Evolutionary conservation across 108 stramenopile species (phyloP).

Genomic region (Thalassiosira profunda): DNA sequence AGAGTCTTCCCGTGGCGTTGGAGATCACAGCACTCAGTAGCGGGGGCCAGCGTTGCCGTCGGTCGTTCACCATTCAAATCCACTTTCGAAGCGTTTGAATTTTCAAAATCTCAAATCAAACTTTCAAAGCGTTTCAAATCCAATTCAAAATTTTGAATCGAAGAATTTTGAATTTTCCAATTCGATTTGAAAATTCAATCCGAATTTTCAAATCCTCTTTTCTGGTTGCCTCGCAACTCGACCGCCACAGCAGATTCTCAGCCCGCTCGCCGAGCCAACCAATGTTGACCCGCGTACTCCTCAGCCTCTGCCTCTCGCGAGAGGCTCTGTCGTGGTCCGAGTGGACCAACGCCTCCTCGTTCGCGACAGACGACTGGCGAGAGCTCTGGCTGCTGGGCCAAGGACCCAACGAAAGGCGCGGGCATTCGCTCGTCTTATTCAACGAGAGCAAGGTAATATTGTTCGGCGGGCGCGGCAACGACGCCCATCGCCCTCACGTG

Average conservation of each 20-base stretch:
- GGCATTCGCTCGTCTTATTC: conserved; percentile 53
- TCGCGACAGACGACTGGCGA: conserved; percentile 44
- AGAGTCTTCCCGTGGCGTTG: no score
- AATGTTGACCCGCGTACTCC: neutral
- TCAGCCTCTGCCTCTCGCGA: neutral
- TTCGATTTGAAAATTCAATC: no score
- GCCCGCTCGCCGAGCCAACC: neutral
- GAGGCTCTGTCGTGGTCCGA: neutral
- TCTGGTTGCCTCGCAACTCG: no score
- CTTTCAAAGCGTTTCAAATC: no score
- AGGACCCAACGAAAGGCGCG: conserved; percentile 48
- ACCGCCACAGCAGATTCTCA: neutral
- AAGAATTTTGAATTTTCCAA: no score
- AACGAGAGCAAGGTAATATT: conserved; percentile 51
- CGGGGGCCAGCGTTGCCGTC: no score
- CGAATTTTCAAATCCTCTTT: no score
- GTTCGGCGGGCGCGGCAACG: conserved; percentile 74
- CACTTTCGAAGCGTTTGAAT: no score
- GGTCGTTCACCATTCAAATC: no score
- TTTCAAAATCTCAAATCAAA: no score
- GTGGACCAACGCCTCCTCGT: conserved; percentile 15
- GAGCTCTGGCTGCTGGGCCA: conserved; percentile 36
- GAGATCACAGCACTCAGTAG: no score
- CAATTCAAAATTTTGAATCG: conserved; percentile 3
- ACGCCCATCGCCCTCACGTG: conserved; percentile 52